phyloP scores from a whole-genome alignment of 1,139 yeast species.

The Yamadazyma kanchanaburiensis region DNA sequence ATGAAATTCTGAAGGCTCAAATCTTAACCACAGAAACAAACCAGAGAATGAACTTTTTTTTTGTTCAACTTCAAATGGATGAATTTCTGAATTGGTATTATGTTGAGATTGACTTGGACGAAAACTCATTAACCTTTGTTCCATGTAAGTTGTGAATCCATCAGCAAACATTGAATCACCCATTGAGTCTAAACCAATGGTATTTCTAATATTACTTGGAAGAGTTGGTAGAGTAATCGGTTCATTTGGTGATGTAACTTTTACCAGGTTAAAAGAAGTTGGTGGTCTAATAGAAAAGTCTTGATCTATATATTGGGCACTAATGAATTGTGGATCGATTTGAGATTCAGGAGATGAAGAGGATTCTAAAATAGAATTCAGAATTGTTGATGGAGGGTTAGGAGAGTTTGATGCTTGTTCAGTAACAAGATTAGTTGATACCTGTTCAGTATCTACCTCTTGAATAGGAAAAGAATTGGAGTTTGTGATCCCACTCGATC shows the following conservation, averaged over 20 bases:
- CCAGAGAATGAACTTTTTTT: conserved; percentile 1
- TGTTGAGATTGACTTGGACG: conserved; percentile 47
- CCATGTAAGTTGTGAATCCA: conserved; percentile 33
- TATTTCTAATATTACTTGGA: not conserved
- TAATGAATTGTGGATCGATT: not conserved
- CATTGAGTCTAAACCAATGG: not conserved
- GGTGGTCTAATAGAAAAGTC: not conserved
- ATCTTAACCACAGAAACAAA: conserved; percentile 8
- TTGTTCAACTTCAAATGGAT: conserved; percentile 30
- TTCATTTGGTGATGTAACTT: conserved; percentile 1
- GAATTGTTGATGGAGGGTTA: not conserved
- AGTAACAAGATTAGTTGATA: not conserved
- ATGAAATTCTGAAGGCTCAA: not conserved
- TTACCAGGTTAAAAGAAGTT: conserved; percentile 1
- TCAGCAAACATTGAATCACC: not conserved
- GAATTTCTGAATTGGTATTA: conserved; percentile 35
- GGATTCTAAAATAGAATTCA: not conserved
- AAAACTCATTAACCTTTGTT: conserved; percentile 51
- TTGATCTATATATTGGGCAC: not conserved
- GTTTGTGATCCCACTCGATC: too few species aligned
- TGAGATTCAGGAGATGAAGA: not conserved
- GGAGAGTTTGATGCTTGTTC: not conserved
- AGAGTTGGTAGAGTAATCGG: not conserved
- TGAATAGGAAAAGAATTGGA: too few species aligned
- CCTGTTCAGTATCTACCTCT: too few species aligned